These are phyloP conservation scores for Pestalotiopsis sp. DNA, from an alignment of 2,329 filamentous ascomycete species.

Conservation along the genomic window DNA sequence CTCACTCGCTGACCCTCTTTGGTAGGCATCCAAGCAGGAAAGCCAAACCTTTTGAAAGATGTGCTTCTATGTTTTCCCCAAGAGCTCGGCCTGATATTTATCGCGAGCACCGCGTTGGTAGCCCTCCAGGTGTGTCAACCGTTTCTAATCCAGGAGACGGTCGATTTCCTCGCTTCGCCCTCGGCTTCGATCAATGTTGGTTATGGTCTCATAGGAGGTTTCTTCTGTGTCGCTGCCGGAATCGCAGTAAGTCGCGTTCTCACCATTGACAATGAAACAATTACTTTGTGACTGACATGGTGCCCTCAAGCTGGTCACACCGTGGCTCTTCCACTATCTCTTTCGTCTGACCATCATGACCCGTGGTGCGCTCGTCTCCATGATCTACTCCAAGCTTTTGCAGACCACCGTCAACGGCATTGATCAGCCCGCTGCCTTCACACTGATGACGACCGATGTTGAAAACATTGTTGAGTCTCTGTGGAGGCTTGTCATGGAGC, in stretches of 20 bases:
- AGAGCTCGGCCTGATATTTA: slow-evolving; percentile 1
- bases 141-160: slow-evolving; percentile 1
- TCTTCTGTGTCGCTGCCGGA: slow-evolving; percentile 1
- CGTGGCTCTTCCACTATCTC: slow-evolving; percentile 9
- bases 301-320: slow-evolving; percentile 1
- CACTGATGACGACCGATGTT: slow-evolving; percentile 8
- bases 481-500: slow-evolving; percentile 8
- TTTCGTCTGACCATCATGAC: slow-evolving; percentile 7
- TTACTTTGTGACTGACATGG: not conserved
- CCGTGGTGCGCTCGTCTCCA: slow-evolving; percentile 7
- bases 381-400: slow-evolving; percentile 10
- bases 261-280: not conserved
- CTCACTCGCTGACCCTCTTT: not conserved
- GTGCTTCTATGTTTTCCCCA: slow-evolving; percentile 1
- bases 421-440: slow-evolving; percentile 1
- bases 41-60: not conserved
- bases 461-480: slow-evolving; percentile 8
- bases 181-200: slow-evolving; percentile 7
- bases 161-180: slow-evolving; percentile 6
- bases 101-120: not conserved
- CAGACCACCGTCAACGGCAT: not conserved
- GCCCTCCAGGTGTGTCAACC: slow-evolving; percentile 6
- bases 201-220: slow-evolving; percentile 11
- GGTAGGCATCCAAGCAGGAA: not conserved
- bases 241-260: slow-evolving; percentile 5